phyloP scores from a whole-genome alignment of 2,329 filamentous ascomycete genomes.

The Microcera coccophila region DNA sequence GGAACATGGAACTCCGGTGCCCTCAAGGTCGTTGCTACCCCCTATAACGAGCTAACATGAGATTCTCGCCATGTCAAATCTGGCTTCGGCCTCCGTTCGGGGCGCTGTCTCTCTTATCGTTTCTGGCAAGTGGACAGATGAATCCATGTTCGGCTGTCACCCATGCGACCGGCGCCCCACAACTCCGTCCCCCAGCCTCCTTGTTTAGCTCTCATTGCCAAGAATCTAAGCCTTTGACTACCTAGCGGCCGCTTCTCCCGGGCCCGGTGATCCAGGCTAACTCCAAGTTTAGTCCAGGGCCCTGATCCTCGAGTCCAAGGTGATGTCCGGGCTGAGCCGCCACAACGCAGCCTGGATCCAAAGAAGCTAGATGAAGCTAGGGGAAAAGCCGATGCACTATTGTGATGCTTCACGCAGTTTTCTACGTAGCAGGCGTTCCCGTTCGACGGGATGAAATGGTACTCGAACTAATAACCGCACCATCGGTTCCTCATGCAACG shows the following conservation, averaged over 20 bases:
- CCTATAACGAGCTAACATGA: background rate
- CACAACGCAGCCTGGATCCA: conserved; percentile 7
- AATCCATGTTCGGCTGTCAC: conserved; percentile 10
- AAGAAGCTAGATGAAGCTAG: conserved; percentile 1
- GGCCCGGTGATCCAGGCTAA: no score
- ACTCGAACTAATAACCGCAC: background rate
- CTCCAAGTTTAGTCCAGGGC: conserved; percentile 4
- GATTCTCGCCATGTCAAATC: background rate
- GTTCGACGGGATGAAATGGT: background rate
- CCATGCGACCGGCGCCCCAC: conserved; percentile 8
- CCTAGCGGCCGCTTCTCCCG: conserved; percentile 14
- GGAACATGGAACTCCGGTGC: no score
- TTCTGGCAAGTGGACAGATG: conserved; percentile 5
- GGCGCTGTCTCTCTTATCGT: background rate
- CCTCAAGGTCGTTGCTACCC: no score
- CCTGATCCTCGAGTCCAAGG: conserved; percentile 8
- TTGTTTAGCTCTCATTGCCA: no score
- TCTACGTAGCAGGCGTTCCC: background rate
- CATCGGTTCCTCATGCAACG: conserved; percentile 3
- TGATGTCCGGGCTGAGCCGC: conserved; percentile 4
- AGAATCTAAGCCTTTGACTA: no score
- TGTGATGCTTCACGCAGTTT: no score
- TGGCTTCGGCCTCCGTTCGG: background rate
- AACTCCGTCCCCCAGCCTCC: background rate
- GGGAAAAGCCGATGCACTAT: no score